Conservation (phyloP, 148 eudicot genomes). For the Vaccinium macrocarpon region DNA sequence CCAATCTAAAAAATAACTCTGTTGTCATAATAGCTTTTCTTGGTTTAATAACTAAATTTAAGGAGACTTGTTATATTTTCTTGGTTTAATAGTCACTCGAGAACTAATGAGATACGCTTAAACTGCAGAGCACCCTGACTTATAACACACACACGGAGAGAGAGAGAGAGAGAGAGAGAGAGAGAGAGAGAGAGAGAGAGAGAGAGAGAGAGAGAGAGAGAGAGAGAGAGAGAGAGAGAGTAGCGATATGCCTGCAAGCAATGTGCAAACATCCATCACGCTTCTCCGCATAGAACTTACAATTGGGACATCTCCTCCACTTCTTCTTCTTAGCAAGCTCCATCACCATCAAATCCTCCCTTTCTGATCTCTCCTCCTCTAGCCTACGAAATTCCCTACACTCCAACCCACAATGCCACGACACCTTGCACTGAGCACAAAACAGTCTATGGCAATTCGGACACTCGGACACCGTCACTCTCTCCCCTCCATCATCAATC, state of each 20-base stretch:
- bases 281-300: constrained; percentile 29
- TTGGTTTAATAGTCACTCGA: too few relatives aligned
- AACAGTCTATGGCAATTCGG: constrained; percentile 31
- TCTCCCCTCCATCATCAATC: constrained; percentile 15
- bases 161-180: too few relatives aligned
- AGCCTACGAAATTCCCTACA: constrained; percentile 22
- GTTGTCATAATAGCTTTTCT: too few relatives aligned
- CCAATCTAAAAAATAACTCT: too few relatives aligned
- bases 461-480: constrained; percentile 24
- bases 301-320: constrained; percentile 31
- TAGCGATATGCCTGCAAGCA: constrained; percentile 22
- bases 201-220: too few relatives aligned
- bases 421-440: constrained; percentile 32
- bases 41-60: too few relatives aligned
- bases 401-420: constrained; percentile 29
- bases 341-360: constrained; percentile 17
- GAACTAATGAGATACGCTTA: too few relatives aligned
- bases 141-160: too few relatives aligned
- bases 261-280: constrained; percentile 24
- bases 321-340: constrained; percentile 23
- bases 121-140: too few relatives aligned
- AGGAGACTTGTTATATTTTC: not conserved
- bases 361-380: constrained; percentile 10
- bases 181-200: too few relatives aligned
- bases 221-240: too few relatives aligned